phyloP scores from a whole-genome alignment of 345 rosid species.

The Nasturtium officinale region DNA sequence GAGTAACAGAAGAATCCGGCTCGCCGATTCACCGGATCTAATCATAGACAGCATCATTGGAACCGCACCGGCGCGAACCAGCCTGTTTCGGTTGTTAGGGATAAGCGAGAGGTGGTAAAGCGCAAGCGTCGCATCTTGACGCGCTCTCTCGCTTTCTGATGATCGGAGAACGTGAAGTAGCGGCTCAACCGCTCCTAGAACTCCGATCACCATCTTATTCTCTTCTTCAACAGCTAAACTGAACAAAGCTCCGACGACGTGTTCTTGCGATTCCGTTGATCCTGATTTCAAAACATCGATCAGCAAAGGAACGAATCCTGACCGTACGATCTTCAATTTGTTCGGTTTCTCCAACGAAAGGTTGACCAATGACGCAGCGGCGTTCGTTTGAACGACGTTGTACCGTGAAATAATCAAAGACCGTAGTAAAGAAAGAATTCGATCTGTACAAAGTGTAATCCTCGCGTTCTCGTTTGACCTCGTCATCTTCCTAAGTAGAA shows the following conservation, averaged over 20 bases:
- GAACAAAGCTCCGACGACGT: constrained; percentile 79
- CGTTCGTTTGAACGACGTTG: constrained; percentile 64
- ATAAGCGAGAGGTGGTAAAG: constrained; percentile 70
- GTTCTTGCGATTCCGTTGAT: constrained; percentile 69
- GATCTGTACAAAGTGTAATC: constrained; percentile 55
- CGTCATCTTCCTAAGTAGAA: constrained; percentile 58
- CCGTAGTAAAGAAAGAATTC: constrained; percentile 53
- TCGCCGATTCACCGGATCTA: constrained; percentile 51
- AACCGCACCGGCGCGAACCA: constrained; percentile 69
- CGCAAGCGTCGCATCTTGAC: constrained; percentile 76
- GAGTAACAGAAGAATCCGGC: constrained; percentile 57
- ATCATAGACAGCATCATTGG: constrained; percentile 60
- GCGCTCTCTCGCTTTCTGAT: constrained; percentile 56
- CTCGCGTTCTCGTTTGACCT: constrained; percentile 54
- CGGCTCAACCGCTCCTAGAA: constrained; percentile 79
- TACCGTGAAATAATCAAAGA: constrained; percentile 62
- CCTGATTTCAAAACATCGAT: constrained; percentile 73
- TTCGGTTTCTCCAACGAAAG: constrained; percentile 68
- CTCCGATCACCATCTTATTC: constrained; percentile 84
- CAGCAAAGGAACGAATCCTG: constrained; percentile 67
- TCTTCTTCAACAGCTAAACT: constrained; percentile 79
- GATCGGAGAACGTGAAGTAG: constrained; percentile 67
- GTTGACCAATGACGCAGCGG: constrained; percentile 72
- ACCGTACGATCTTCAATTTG: constrained; percentile 69
- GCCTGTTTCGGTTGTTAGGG: constrained; percentile 61